Base-by-base conservation (phyloP, 2,329 filamentous ascomycete species). In the Exophiala sp. region DNA sequence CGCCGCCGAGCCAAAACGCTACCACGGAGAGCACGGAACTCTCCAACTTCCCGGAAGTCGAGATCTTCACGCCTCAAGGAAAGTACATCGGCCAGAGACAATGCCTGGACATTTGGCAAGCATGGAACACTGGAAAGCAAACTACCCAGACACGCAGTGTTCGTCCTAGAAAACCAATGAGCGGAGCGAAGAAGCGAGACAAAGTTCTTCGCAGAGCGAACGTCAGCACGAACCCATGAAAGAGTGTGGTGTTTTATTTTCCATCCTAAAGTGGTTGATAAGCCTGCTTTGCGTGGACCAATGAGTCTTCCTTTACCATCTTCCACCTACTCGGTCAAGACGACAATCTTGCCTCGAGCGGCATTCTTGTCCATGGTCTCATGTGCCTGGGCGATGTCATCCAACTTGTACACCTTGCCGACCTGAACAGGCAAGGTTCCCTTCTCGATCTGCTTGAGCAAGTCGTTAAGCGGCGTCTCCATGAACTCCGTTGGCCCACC, bases 11-110 rank as follows among this genome's bases (percentile, higher is more conserved):
- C 38, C 53, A 7, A n/a, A n/a, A 32, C 14, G 64, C 16, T 40
- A 58, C 24, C 24, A 29, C 24, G 24, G 24, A 20, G 33, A 62
- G 33, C 53, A 64, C 49, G 38, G 66, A 68, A 62, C 68, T 69
- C 1, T 70, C 24, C 1, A 36, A 50, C 73, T 84, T 83, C 75
- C 90, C 90, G 0, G 76, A 84, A 8, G 80, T 99, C 5, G 91
- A 97, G 62, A 83, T 97, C 0, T 96, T 87, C 65, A 88, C 82
- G 24, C 94, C 94, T 0, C 80, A 90, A 54, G 94, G 94, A n/a
- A 85, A 83, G 63, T 94, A 88, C 63, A 76, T 97, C 29, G 86
- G 79, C 2, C 57, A 60, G 41, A 38, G 57, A 35, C 45, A 46
- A 9, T 60, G 48, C 40, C 46, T 60, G 21, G 54, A 47, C 39